A percentile compares a stretch with the other conserved stretches of the same genome.
phyloP scores from a whole-genome alignment of 2,329 filamentous ascomycete genomes.

The Nothophoma quercina region DNA sequence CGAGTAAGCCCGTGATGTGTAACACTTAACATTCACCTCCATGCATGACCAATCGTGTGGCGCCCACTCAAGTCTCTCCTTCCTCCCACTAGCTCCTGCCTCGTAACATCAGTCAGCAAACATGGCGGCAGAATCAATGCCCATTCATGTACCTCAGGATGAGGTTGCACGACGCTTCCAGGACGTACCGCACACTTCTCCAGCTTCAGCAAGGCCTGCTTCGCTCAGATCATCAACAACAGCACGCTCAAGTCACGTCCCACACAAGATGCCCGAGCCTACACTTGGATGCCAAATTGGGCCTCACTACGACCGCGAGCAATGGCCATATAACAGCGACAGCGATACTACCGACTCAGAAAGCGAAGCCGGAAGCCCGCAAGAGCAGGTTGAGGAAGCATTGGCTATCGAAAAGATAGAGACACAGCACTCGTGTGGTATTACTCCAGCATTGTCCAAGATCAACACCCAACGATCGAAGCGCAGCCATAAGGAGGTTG shows the following conservation, averaged over 20 bases:
- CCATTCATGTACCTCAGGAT: neutral
- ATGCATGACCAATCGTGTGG: slow-evolving; percentile 5
- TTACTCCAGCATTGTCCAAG: slow-evolving; percentile 13
- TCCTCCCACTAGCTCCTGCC: slow-evolving; percentile 3
- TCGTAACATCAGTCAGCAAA: slow-evolving; percentile 13
- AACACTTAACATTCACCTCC: slow-evolving; percentile 17
- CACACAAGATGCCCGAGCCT: slow-evolving; percentile 24
- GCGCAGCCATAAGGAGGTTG: slow-evolving; percentile 27
- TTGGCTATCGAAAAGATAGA: slow-evolving; percentile 33
- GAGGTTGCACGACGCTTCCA: neutral
- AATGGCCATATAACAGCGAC: slow-evolving; percentile 23
- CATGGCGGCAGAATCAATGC: neutral
- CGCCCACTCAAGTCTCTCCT: neutral
- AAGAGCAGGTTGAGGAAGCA: slow-evolving; percentile 3
- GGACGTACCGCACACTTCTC: neutral
- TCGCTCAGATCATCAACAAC: slow-evolving; percentile 1
- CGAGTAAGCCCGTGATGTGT: slow-evolving; percentile 1
- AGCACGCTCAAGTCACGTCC: neutral
- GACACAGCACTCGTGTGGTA: slow-evolving; percentile 21
- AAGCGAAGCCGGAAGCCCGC: slow-evolving; percentile 13
- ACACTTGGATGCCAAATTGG: slow-evolving; percentile 39
- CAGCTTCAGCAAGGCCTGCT: neutral
- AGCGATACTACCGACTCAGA: slow-evolving; percentile 16
- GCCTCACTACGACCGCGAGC: slow-evolving; percentile 31
- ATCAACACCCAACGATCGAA: slow-evolving; percentile 26